phyloP scores from a whole-genome alignment of 192 early-diverging fungal species.

The Coemansia sp. region DNA sequence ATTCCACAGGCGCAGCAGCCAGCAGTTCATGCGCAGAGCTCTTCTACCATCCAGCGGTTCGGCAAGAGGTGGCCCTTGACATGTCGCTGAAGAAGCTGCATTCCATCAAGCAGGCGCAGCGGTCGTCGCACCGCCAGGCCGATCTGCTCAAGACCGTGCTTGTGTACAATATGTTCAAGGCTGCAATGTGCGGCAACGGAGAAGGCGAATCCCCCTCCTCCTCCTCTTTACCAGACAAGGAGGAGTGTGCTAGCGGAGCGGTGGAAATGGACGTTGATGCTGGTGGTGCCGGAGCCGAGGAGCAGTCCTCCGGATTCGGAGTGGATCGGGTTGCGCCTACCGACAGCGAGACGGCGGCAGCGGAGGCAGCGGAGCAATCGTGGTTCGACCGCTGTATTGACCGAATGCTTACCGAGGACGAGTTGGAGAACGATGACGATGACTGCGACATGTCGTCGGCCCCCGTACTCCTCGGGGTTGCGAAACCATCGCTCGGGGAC shows the following conservation, averaged over 20 bases:
- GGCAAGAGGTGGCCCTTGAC: slow-evolving; percentile 31
- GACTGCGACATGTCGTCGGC: slow-evolving; percentile 7
- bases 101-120: slow-evolving; percentile 35
- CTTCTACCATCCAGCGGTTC: slow-evolving; percentile 28
- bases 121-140: slow-evolving; percentile 33
- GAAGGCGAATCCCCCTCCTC: no score
- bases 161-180: slow-evolving; percentile 50
- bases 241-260: not conserved
- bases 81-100: slow-evolving; percentile 47
- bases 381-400: slow-evolving; percentile 55
- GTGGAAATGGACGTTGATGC: slow-evolving; percentile 26
- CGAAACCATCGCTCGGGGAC: not conserved
- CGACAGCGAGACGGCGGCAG: slow-evolving; percentile 16
- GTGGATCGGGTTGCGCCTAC: slow-evolving; percentile 1
- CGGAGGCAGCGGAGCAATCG: slow-evolving; percentile 49
- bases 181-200: slow-evolving; percentile 4
- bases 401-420: slow-evolving; percentile 35
- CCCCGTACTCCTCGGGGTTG: not conserved
- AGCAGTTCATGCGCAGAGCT: not conserved
- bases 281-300: slow-evolving; percentile 1
- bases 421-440: slow-evolving; percentile 12
- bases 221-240: not conserved
- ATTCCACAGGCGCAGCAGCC: not conserved
- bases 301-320: not conserved
- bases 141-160: slow-evolving; percentile 47